Percentiles rank a stretch among this genome's conserved stretches.
Evolutionary conservation across 78 protist genomes (phyloP).

Genomic region (Dictyostelium citrinum): DNA sequence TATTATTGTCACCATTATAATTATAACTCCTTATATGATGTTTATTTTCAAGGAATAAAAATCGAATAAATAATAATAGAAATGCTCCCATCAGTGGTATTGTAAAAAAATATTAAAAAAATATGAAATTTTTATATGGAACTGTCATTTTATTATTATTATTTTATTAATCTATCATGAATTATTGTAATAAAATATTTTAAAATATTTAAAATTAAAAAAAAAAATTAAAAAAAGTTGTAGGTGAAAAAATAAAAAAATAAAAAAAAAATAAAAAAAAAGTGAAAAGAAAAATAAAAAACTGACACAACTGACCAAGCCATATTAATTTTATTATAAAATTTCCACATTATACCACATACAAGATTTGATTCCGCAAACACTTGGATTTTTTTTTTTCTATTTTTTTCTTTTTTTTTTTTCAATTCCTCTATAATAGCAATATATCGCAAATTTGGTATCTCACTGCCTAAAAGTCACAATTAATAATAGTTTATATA

Average conservation of each 20-base stretch:
- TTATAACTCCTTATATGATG: not conserved
- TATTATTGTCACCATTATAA: not conserved
- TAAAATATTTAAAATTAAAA: too few relatives aligned
- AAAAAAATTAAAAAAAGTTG: too few relatives aligned
- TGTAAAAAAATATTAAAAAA: conserved; percentile 34
- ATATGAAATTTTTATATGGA: conserved; percentile 32
- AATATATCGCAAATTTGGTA: not conserved
- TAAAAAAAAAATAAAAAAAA: too few relatives aligned
- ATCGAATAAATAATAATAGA: conserved; percentile 10
- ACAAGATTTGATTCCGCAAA: not conserved
- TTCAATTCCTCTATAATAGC: not conserved
- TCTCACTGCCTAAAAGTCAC: too few relatives aligned
- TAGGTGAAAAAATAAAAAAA: too few relatives aligned
- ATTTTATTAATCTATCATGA: not conserved
- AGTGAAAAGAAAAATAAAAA: too few relatives aligned
- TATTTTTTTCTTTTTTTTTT: not conserved
- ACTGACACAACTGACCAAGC: not conserved
- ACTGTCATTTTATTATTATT: not conserved
- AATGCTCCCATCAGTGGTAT: conserved; percentile 6
- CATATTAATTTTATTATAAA: not conserved
- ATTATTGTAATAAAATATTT: too few relatives aligned
- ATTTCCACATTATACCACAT: not conserved
- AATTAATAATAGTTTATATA: not conserved
- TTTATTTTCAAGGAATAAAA: conserved; percentile 6
- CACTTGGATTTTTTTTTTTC: not conserved